phyloP scores from a whole-genome alignment of 78 protist genomes.

The Cavenderia fasciculata region DNA sequence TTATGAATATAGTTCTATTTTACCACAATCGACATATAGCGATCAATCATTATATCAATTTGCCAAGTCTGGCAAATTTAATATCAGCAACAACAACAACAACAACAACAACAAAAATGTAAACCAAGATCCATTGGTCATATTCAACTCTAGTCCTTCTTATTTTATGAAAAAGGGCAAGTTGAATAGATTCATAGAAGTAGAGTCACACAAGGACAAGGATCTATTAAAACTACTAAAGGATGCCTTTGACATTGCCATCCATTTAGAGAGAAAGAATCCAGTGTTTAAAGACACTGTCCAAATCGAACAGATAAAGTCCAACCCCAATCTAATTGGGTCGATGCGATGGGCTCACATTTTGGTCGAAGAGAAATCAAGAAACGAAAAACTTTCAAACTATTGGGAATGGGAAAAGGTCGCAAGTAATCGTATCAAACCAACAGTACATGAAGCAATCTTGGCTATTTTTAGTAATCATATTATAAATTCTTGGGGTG shows the following conservation, averaged over 20 bases:
- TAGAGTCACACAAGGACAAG: slow-evolving; percentile 6
- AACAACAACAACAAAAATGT: too few species aligned
- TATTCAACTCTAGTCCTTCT: slow-evolving; percentile 32
- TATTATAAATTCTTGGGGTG: slow-evolving; percentile 54
- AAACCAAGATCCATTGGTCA: not conserved
- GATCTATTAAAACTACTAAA: slow-evolving; percentile 12
- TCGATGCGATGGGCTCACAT: slow-evolving; percentile 48
- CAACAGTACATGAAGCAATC: slow-evolving; percentile 25
- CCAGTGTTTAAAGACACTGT: slow-evolving; percentile 47
- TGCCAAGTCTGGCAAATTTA: too few species aligned
- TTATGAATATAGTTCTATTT: slow-evolving; percentile 17
- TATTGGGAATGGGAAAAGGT: slow-evolving; percentile 43
- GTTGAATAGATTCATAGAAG: slow-evolving; percentile 7
- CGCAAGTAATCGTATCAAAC: not conserved
- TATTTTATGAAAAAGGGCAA: not conserved
- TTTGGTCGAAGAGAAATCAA: slow-evolving; percentile 20
- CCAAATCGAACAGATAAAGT: not conserved
- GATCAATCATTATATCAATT: not conserved
- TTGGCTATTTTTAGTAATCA: slow-evolving; percentile 43
- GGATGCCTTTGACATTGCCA: slow-evolving; percentile 54
- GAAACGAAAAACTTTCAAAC: slow-evolving; percentile 9
- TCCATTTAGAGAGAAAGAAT: slow-evolving; percentile 34
- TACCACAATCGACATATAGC: not conserved
- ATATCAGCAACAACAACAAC: too few species aligned
- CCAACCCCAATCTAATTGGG: slow-evolving; percentile 24